A percentile compares a stretch with the other conserved stretches of the same genome.
phyloP scores from a whole-genome alignment of 2,329 filamentous ascomycete genomes.

The Diplocarpon mali region DNA sequence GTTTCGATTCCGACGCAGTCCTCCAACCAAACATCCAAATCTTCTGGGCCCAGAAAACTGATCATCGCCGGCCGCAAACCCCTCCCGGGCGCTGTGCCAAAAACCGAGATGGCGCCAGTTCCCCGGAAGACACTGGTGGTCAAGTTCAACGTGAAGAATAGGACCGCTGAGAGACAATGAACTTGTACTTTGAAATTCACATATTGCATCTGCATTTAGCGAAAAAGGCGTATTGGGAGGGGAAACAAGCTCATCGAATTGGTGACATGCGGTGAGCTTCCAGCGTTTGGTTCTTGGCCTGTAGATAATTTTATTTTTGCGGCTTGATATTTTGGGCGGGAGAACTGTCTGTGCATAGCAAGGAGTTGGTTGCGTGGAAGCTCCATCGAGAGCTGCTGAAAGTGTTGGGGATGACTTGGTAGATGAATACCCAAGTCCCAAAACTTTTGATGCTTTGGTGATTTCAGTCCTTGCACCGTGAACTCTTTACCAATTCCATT shows the following conservation, averaged over 20 bases:
- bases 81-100: slow-evolving; percentile 7
- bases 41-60: not conserved
- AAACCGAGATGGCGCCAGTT: not conserved
- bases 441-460: too few species aligned
- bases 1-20: not conserved
- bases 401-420: not conserved
- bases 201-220: slow-evolving; percentile 19
- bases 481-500: too few species aligned
- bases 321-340: not conserved
- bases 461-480: too few species aligned
- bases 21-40: not conserved
- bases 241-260: not conserved
- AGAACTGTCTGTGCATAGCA: not conserved
- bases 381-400: not conserved
- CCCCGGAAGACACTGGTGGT: slow-evolving; percentile 1
- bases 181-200: not conserved
- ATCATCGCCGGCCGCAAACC: slow-evolving; percentile 11
- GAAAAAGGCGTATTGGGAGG: slow-evolving; percentile 16
- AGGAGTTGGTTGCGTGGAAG: not conserved
- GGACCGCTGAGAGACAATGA: not conserved
- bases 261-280: not conserved
- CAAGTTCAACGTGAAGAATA: slow-evolving; percentile 2
- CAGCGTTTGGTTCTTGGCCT: not conserved
- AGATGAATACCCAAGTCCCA: not conserved
- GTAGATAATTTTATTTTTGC: slow-evolving; percentile 2